Conservation (phyloP, 1,284 basidiomycete genomes). For the Marasmius oreades region DNA sequence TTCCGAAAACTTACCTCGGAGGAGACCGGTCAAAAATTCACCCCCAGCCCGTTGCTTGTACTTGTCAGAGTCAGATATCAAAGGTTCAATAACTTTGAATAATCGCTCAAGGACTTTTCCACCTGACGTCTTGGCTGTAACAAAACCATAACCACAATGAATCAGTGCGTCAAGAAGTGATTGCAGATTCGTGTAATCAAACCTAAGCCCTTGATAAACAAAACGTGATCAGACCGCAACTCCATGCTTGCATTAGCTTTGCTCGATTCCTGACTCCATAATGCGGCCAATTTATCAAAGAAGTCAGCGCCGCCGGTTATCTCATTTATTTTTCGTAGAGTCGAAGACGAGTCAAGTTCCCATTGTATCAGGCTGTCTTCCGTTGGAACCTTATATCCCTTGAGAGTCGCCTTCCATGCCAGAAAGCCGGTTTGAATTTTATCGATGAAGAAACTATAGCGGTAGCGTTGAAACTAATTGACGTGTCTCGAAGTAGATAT, state of each 20-base stretch:
- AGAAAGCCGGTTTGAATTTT: conserved; percentile 86
- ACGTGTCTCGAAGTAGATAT: conserved; percentile 11
- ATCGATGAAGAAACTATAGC: conserved; percentile 65
- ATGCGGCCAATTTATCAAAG: conserved; percentile 51
- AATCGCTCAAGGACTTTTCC: conserved; percentile 51
- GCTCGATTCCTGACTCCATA: conserved; percentile 75
- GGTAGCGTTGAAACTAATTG: not conserved
- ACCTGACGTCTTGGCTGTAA: conserved; percentile 64
- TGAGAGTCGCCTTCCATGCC: conserved; percentile 72
- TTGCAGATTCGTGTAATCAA: conserved; percentile 17
- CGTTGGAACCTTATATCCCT: conserved; percentile 57
- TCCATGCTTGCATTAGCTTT: conserved; percentile 49
- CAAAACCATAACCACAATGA: conserved; percentile 11
- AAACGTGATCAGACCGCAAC: conserved; percentile 61
- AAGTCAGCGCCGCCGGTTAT: conserved; percentile 54
- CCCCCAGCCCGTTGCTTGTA: conserved; percentile 91
- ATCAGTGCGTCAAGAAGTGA: conserved; percentile 3
- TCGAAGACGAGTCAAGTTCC: conserved; percentile 60
- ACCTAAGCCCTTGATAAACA: conserved; percentile 71
- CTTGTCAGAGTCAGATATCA: conserved; percentile 72
- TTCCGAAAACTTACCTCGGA: conserved; percentile 46
- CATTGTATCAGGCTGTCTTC: conserved; percentile 56
- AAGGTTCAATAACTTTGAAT: conserved; percentile 52
- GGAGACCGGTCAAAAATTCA: conserved; percentile 79
- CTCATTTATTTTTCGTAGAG: conserved; percentile 56